Evolutionary conservation across 768 basidiomycete species (phyloP), one percentile per base, ranked within the genome.

Genomic region (Trametes sanguinea): DNA sequence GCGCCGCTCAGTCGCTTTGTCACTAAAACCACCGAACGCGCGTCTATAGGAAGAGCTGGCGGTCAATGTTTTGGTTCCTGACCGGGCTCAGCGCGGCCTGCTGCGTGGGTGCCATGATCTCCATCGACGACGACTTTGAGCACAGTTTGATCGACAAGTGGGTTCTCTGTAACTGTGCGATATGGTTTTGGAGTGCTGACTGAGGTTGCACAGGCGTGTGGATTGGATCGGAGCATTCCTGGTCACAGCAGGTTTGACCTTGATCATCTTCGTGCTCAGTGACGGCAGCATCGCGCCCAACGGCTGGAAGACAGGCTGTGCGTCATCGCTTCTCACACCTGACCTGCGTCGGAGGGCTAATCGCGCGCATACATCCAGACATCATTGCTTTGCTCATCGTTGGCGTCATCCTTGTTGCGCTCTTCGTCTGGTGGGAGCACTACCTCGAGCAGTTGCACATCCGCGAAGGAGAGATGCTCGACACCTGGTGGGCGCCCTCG

Each of bases 171-270:
- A 29, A 11, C 8, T 37, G 16, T 22, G 16, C 22, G 6, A 2
- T 11, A 8, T 2, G 17, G 0, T 4, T 7, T 53, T 10, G 42
- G 29, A 30, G 27, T 43, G 39, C 16, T n/a, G 46, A 22, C 14
- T 27, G 29, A 11, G 5, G 8, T 10, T 11, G 11, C 16, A 6
- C 47, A 65, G 76, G 27, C 77, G 85, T 0, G 79, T 94, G 0
- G 93, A 95, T 61, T 93, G 90, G 90, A 72, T 90, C 22, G 93
- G 93, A 3, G 88, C 87, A 0, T 72, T 80, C 13, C 72, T 94
- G 13, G 74, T 85, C 56, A 91, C 90, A 0, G 71, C 76, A 0
- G 90, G 89, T 0, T 75, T 94, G 35, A 82, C 88, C 1, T 74
- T 94, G 0, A 78, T 94, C 63, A 79, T 88, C 8, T 94, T 92